Evolutionary conservation across 163 green algal species (phyloP).

Genomic region (Chlorella variabilis): DNA sequence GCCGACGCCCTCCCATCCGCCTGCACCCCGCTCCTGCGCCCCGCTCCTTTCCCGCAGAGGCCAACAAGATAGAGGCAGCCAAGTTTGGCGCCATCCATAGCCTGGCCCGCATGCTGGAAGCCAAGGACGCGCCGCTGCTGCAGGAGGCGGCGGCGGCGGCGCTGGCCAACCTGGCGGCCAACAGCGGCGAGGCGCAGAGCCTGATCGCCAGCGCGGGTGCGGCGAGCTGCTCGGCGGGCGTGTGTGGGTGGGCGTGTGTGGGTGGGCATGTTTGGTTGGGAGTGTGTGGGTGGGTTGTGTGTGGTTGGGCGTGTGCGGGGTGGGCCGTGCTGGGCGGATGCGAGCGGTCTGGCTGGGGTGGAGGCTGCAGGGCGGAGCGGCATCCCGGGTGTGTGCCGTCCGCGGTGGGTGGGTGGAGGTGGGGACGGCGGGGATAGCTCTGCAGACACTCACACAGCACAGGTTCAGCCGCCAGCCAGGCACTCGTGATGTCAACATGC

Average conservation of each 20-base stretch:
- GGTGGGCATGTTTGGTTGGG: too few species aligned
- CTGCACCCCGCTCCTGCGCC: background rate
- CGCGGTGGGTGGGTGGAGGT: too few species aligned
- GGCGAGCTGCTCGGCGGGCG: background rate
- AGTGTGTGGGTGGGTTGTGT: too few species aligned
- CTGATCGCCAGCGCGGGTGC: constrained; percentile 30
- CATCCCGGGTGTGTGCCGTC: too few species aligned
- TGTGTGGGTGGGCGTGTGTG: background rate
- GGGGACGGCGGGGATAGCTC: too few species aligned
- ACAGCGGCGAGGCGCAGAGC: constrained; percentile 35
- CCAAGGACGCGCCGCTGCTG: background rate
- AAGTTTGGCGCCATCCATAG: constrained; percentile 38
- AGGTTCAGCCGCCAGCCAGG: too few species aligned
- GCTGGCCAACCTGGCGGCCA: constrained; percentile 55
- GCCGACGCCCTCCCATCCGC: background rate
- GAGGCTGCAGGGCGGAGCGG: too few species aligned
- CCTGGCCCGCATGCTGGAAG: constrained; percentile 34
- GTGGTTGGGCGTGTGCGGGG: too few species aligned
- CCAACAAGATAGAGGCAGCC: constrained; percentile 39
- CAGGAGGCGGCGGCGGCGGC: constrained; percentile 46
- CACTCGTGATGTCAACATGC: too few species aligned
- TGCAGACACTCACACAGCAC: too few species aligned
- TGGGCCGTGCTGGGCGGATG: too few species aligned
- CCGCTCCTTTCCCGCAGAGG: background rate
- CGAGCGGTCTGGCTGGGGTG: too few species aligned